phyloP scores from a whole-genome alignment of 805 yeast genomes.

The Candida piceae region DNA sequence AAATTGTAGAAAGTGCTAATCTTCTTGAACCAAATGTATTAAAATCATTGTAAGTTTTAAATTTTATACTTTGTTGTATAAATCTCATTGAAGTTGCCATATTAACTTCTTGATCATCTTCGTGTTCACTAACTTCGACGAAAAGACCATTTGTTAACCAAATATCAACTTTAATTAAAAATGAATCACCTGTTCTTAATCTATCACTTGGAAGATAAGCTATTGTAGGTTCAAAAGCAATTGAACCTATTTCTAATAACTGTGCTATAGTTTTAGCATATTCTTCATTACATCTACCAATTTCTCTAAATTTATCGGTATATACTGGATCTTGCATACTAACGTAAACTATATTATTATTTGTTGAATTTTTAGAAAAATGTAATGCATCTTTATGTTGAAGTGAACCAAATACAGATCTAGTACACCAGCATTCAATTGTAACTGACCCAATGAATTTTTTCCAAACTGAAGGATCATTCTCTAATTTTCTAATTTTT shows the following conservation, averaged over 20 bases:
- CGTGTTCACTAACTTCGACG: constrained; percentile 17
- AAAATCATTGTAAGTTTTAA: neutral
- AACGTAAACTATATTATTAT: constrained; percentile 24
- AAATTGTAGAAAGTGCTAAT: constrained; percentile 9
- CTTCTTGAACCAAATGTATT: constrained; percentile 2
- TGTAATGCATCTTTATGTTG: constrained; percentile 35
- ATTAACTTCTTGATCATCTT: neutral
- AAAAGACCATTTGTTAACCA: constrained; percentile 32
- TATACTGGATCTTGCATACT: constrained; percentile 12
- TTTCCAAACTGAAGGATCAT: constrained; percentile 21
- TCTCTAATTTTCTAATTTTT: too few relatives aligned
- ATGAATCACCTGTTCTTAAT: constrained; percentile 70
- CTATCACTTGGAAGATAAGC: constrained; percentile 49
- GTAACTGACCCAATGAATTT: constrained; percentile 54
- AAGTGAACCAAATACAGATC: constrained; percentile 50
- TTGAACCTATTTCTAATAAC: constrained; percentile 48
- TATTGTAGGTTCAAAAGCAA: constrained; percentile 52
- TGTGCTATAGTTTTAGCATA: constrained; percentile 64
- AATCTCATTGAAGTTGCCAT: constrained; percentile 5
- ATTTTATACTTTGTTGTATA: neutral
- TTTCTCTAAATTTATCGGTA: constrained; percentile 40
- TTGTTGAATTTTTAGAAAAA: constrained; percentile 15
- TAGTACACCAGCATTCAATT: constrained; percentile 66
- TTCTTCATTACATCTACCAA: constrained; percentile 74
- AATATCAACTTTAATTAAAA: constrained; percentile 65